Conservation (phyloP, 1,284 basidiomycete genomes). For the Phlebopus sp. region DNA sequence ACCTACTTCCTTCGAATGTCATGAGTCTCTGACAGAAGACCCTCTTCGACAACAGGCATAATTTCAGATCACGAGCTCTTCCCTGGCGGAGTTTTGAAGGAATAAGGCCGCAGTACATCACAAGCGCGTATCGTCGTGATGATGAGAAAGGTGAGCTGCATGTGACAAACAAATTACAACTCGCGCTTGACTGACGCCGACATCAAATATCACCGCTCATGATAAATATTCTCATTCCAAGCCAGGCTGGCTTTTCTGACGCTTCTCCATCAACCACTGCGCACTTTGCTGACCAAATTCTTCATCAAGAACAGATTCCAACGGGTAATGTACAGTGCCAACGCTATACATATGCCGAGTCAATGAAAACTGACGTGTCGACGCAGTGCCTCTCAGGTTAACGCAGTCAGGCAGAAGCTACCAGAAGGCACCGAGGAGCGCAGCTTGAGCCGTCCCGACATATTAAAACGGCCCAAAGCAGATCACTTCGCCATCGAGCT, state of each 20-base stretch:
- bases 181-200: no score
- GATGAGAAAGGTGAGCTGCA: not conserved
- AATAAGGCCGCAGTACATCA: not conserved
- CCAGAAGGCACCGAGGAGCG: not conserved
- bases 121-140: not conserved
- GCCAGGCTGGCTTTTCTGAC: no score
- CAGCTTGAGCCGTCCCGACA: not conserved
- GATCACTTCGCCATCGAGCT: slow-evolving; percentile 4
- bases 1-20: no score
- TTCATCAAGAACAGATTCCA: no score
- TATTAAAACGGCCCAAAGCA: not conserved
- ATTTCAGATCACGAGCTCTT: no score
- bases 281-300: no score
- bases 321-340: no score
- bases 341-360: no score
- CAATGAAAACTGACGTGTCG: not conserved
- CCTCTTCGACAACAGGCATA: no score
- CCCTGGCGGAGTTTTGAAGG: not conserved
- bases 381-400: not conserved
- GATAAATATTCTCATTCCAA: not conserved
- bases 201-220: not conserved
- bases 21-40: no score
- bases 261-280: no score
- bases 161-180: not conserved
- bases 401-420: not conserved